A percentile compares a stretch with the other conserved stretches of the same genome.
phyloP scores from a whole-genome alignment of 2,329 filamentous ascomycete species.

The Xylariales sp. region DNA sequence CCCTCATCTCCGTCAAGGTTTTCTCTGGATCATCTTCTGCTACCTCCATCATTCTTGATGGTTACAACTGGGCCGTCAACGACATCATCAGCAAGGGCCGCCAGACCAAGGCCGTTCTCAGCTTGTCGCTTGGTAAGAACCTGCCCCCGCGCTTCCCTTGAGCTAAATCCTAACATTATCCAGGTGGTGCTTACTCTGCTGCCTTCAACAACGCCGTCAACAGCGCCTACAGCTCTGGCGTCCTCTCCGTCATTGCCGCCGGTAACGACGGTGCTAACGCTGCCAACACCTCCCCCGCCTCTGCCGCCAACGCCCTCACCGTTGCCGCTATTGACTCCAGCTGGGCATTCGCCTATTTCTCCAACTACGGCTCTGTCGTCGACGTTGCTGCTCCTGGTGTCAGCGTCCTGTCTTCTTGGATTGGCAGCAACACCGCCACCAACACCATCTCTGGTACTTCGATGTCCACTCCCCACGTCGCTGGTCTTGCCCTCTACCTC shows the following conservation, averaged over 20 bases:
- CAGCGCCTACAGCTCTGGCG: constrained; percentile 57
- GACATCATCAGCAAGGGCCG: constrained; percentile 58
- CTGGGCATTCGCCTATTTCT: constrained; percentile 58
- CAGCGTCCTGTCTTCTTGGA: constrained; percentile 56
- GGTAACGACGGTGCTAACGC: constrained; percentile 62
- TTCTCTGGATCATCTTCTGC: constrained; percentile 49
- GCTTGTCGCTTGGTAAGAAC: constrained; percentile 61
- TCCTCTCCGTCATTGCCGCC: constrained; percentile 67
- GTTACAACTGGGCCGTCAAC: constrained; percentile 56
- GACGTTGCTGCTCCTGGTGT: constrained; percentile 60
- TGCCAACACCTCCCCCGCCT: constrained; percentile 60
- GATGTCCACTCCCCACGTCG: constrained; percentile 71
- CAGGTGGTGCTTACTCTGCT: constrained; percentile 55
- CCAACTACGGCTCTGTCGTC: constrained; percentile 61
- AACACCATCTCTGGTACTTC: constrained; percentile 67
- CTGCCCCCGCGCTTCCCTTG: background rate
- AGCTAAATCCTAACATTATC: constrained; percentile 11
- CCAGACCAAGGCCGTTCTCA: constrained; percentile 59
- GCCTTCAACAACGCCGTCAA: constrained; percentile 64
- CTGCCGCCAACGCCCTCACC: constrained; percentile 61
- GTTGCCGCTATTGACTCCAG: constrained; percentile 60
- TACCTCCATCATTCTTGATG: constrained; percentile 46
- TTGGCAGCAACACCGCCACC: constrained; percentile 53
- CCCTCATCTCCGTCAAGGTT: constrained; percentile 59
- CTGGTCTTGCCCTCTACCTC: constrained; percentile 70